phyloP scores from a whole-genome alignment of 2,329 filamentous ascomycete genomes.

The Pseudohalonectria lignicola region DNA sequence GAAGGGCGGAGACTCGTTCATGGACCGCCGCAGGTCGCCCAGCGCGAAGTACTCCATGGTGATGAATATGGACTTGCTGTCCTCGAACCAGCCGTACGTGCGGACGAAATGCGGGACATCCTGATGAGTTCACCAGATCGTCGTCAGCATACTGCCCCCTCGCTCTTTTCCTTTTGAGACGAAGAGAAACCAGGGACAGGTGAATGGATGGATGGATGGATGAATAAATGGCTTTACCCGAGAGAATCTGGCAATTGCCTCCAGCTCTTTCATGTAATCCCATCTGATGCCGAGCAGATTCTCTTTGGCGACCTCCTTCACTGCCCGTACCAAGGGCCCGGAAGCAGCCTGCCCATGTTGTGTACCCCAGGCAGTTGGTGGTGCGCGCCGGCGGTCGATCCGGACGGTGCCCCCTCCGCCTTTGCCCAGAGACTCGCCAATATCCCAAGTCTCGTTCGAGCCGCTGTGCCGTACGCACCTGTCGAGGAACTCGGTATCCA shows the following conservation, averaged over 20 bases:
- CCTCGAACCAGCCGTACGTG: constrained; percentile 12
- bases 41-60: constrained; percentile 13
- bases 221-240: neutral
- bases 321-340: neutral
- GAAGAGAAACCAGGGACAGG: neutral
- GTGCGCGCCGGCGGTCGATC: too few relatives aligned
- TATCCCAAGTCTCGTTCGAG: too few relatives aligned
- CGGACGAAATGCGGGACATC: constrained; percentile 11
- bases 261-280: constrained; percentile 2
- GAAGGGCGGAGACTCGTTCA: constrained; percentile 4
- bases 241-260: constrained; percentile 4
- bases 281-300: neutral
- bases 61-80: constrained; percentile 7
- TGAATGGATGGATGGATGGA: neutral
- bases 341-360: too few relatives aligned
- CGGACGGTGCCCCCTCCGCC: too few relatives aligned
- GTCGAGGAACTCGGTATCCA: too few relatives aligned
- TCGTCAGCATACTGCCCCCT: too few relatives aligned
- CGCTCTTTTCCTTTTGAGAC: too few relatives aligned
- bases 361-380: too few relatives aligned
- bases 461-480: too few relatives aligned
- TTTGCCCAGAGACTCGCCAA: too few relatives aligned
- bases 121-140: constrained; percentile 1
- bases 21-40: constrained; percentile 12
- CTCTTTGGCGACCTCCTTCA: constrained; percentile 1